phyloP scores from a whole-genome alignment of 179 eudicot genomes.

The Gypsophila paniculata region DNA sequence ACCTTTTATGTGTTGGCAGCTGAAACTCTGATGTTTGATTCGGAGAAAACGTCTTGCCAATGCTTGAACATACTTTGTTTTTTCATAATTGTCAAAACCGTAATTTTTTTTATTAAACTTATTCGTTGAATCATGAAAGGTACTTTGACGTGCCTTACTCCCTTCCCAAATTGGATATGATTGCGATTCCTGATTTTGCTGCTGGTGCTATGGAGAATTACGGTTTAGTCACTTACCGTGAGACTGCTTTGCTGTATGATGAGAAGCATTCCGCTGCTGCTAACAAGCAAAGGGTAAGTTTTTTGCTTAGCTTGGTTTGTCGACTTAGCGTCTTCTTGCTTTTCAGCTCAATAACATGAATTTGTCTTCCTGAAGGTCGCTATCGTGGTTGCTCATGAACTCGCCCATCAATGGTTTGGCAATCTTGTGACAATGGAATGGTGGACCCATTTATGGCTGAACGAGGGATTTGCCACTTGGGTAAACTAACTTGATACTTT shows the following conservation, averaged over 20 bases:
- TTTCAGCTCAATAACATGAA: not conserved
- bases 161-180: constrained; percentile 92
- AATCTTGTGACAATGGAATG: constrained; percentile 99
- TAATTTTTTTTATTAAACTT: constrained; percentile 14
- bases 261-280: constrained; percentile 95
- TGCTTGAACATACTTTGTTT: not conserved
- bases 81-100: not conserved
- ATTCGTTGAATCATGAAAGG: constrained; percentile 33
- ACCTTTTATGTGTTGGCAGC: not conserved
- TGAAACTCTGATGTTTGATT: not conserved
- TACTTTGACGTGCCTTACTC: constrained; percentile 89
- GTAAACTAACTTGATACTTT: constrained; percentile 34
- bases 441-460: constrained; percentile 99
- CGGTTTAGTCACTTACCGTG: constrained; percentile 94
- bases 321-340: not conserved
- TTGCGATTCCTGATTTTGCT: constrained; percentile 99
- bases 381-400: constrained; percentile 95
- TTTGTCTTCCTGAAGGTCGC: constrained; percentile 58
- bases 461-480: constrained; percentile 99
- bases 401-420: constrained; percentile 99
- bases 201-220: constrained; percentile 99
- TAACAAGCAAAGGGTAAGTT: constrained; percentile 88
- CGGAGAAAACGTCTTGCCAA: not conserved
- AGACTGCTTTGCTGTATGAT: constrained; percentile 88
- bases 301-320: constrained; percentile 34